A percentile compares a stretch with the other conserved stretches of the same genome.
Conservation (phyloP, 306 rosid species). For the Fragaria ananassa region DNA sequence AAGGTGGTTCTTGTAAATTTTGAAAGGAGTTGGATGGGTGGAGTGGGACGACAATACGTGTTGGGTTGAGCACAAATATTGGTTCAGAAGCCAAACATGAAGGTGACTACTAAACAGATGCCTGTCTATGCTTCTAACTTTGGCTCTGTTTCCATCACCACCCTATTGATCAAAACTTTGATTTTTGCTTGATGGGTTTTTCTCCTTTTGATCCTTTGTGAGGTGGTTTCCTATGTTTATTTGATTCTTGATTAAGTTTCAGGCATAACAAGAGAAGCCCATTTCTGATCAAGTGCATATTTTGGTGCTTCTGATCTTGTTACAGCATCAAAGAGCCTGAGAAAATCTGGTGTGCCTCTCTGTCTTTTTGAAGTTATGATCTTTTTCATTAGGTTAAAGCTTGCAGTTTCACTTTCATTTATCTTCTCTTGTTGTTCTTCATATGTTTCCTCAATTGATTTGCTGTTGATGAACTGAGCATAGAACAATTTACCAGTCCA, state of each 20-base stretch:
- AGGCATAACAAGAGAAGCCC: neutral
- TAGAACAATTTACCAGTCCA: neutral
- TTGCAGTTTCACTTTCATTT: neutral
- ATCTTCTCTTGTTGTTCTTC: neutral
- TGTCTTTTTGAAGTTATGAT: neutral
- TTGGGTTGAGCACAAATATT: slow-evolving; percentile 55
- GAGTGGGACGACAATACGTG: slow-evolving; percentile 40
- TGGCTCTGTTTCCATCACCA: neutral
- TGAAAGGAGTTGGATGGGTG: slow-evolving; percentile 8
- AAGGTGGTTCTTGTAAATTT: neutral
- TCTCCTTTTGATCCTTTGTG: neutral
- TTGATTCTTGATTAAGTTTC: slow-evolving; percentile 10
- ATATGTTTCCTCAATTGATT: neutral
- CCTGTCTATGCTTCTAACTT: slow-evolving; percentile 22
- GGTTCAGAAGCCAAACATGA: slow-evolving; percentile 25
- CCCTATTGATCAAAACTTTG: neutral
- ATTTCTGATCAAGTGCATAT: slow-evolving; percentile 12
- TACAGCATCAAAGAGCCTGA: slow-evolving; percentile 12
- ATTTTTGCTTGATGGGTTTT: neutral
- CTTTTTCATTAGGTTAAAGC: slow-evolving; percentile 15
- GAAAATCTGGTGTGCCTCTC: slow-evolving; percentile 18
- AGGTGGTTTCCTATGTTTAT: neutral
- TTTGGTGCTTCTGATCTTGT: slow-evolving; percentile 21
- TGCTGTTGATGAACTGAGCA: slow-evolving; percentile 6
- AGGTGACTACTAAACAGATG: slow-evolving; percentile 10